Evolutionary conservation across 768 basidiomycete genomes (phyloP).

Genomic region (Termitomyces sp.): DNA sequence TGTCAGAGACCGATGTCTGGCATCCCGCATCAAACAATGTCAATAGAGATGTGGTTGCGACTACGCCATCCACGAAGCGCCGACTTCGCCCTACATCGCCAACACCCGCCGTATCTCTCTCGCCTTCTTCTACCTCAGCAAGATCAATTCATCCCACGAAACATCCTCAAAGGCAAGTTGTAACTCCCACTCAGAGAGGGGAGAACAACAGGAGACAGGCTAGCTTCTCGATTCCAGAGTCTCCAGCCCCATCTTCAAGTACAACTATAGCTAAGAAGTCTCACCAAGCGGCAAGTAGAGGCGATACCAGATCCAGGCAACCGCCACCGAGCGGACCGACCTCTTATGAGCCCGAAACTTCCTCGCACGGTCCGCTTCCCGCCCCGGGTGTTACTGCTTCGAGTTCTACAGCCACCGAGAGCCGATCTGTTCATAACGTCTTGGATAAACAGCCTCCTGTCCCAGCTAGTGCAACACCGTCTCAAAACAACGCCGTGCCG

Average conservation of each 20-base stretch:
- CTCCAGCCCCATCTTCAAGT: background rate
- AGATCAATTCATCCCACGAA: background rate
- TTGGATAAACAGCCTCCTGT: background rate
- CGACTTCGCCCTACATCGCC: background rate
- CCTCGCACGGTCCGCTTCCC: background rate
- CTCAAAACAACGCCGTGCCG: background rate
- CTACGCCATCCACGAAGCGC: background rate
- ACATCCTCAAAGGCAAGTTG: background rate
- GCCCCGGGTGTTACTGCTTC: background rate
- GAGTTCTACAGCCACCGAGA: background rate
- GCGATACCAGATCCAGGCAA: background rate
- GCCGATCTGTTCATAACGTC: background rate
- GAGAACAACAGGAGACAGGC: background rate
- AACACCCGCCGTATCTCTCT: background rate
- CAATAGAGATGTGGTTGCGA: background rate
- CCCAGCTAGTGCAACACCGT: background rate
- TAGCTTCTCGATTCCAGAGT: background rate
- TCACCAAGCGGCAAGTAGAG: background rate
- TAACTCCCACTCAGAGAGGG: background rate
- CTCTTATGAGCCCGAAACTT: background rate
- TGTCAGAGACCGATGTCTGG: background rate
- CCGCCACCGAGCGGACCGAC: background rate
- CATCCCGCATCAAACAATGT: background rate
- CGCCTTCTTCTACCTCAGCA: background rate
- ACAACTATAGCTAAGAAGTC: background rate